A percentile compares a stretch with the other conserved stretches of the same genome.
phyloP scores from a whole-genome alignment of 164 flowering plant species.

The Cinnamomum micranthum region DNA sequence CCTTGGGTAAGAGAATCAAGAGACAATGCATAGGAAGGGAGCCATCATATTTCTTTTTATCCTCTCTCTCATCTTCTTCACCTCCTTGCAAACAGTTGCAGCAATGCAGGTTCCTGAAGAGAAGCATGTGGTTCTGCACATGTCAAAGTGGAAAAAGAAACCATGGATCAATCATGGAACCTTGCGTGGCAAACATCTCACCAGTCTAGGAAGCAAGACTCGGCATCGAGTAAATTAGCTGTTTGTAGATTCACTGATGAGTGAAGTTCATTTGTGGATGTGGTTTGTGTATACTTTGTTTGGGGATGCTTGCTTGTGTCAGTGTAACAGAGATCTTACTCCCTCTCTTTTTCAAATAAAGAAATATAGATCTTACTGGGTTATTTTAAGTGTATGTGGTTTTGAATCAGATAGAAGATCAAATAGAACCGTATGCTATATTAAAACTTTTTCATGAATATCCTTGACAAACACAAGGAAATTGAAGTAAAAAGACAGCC shows the following conservation, averaged over 20 bases:
- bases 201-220: constrained; percentile 26
- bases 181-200: constrained; percentile 47
- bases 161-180: constrained; percentile 60
- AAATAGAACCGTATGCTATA: too few species aligned
- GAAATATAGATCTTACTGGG: too few species aligned
- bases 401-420: too few species aligned
- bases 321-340: too few species aligned
- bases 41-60: constrained; percentile 7
- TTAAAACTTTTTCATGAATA: too few species aligned
- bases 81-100: constrained; percentile 4
- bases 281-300: neutral
- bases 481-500: too few species aligned
- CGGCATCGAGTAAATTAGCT: constrained; percentile 25
- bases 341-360: too few species aligned
- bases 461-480: too few species aligned
- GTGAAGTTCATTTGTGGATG: neutral
- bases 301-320: too few species aligned
- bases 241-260: constrained; percentile 10
- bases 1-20: neutral
- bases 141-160: constrained; percentile 22
- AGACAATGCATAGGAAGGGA: constrained; percentile 17
- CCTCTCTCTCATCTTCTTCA: constrained; percentile 14
- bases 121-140: constrained; percentile 2
- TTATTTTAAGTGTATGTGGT: too few species aligned
- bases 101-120: neutral